Base-by-base conservation (phyloP, 2,329 filamentous ascomycete species). In the Stagonosporopsis cucurbitacearum region DNA sequence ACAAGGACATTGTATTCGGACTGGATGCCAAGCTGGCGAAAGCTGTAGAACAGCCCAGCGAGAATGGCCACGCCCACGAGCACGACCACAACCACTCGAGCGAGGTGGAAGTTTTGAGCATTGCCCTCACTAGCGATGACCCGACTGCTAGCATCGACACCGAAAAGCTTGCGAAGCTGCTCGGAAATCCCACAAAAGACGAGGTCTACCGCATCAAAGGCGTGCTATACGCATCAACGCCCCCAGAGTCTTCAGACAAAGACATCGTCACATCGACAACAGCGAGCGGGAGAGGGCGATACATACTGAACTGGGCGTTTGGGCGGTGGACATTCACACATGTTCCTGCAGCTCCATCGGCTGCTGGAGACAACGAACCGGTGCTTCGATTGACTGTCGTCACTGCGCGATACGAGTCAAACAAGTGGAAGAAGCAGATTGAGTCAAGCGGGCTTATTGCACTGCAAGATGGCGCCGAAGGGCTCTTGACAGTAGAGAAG, bases 241-340 rank as follows among this genome's bases (percentile, higher is more conserved):
- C 79, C 0, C 79, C 80, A 2, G 77, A 78, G 43, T 81, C 82
- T 3, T 82, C 81, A 15, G 77, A 78, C 13, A 57, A 44, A 23
- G 54, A 57, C 6, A 57, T 57, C 44, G 57, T 64, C 2, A 69
- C 66, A 17, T 64, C 72, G 12, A 63, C 59, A 9, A 65, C 74
- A 6, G 63, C 70, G 13, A 58, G 53, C 6, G 76, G 75, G 2
- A 69, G 75, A 19, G 75, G 76, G 15, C 82, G 90, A 51, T 97
- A 95, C 72, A 96, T 99, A 40, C 83, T 99, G 57, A 99, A 99
- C 75, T 99, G 95, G 95, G 95, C 95, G 0, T 99, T 99, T 77
- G 92, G 92, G 0, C 84, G 95, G 26, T 99, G 95, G 94, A 96
- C 87, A 0, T 96, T 94, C 70, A 96, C 92, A 1, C 81, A 85